Base-by-base conservation (phyloP, 176 grass and related monocot species). In the Triticum turgidum region DNA sequence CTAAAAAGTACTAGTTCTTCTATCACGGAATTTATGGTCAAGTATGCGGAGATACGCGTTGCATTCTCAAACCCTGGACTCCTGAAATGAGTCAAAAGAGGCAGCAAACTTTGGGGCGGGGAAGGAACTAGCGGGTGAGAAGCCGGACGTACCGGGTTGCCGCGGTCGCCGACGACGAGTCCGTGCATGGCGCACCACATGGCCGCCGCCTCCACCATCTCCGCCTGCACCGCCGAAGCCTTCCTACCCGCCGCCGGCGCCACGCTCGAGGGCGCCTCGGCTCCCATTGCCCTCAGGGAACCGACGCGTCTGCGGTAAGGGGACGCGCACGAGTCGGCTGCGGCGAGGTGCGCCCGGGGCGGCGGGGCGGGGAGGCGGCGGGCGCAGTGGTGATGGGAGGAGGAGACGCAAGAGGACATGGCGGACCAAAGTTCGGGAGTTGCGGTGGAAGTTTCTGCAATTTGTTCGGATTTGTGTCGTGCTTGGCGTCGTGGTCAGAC, bases 81-180 rank as follows among this genome's bases (percentile, higher is more conserved):
- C 54, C 54, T 58, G 54, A 58, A 58, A 58, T 58, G 54, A 58
- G 54, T 58, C 54, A 58, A 58, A 58, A 20, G 54, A 58, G 20
- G 54, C 14, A 5, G 61, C 29, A 75, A 18, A 4, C 34, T 61
- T 45, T 22, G 3, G 61, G 65, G 20, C 9, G 4, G 27, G 25
- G 12, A 24, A 22, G 58, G 34, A 9, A 42, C 30, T 1, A 30
- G 10, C 38, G 32, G 32, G 18, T 13, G 7, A 65, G 29, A 25
- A 58, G 41, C 75, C 20, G n/a, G 22, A 34, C 80, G 32, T 86
- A 95, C 90, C 90, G 72, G 77, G 22, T 88, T 24, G 5, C 76
- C 61, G 73, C 90, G 90, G 67, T 95, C 93, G 67, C 93, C 93
- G 59, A 95, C 93, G 69, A 95, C 80, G 22, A 95, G 86, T 45